Base-by-base conservation (phyloP, 257 asterid species). In the Solanum acaule region DNA sequence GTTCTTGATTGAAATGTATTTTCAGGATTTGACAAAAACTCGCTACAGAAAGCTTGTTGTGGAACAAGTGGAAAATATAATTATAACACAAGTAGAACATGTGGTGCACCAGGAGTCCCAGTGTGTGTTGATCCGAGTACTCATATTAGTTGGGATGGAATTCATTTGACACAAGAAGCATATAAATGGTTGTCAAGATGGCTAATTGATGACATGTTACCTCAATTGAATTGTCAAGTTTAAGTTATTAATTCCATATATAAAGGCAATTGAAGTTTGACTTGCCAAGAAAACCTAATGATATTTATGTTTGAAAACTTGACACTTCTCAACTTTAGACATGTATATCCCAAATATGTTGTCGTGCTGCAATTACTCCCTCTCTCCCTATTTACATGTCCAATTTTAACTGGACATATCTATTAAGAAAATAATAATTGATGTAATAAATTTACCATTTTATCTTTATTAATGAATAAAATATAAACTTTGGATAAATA, bases 101-200 rank as follows among this genome's bases (percentile, higher is more conserved):
- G 83, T 11, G 83, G 56, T 10, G 56, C 20, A 37, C 25, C 25
- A 6, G 89, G 89, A 15, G 88, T 86, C 9, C 44, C 56, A 8
- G 86, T 61, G 8, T 91, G 93, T 35, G 42, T 25, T 44, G 13
- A 42, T 81, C 92, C 31, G 8, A 67, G 8, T 31, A 25, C 20
- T 11, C 44, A 56, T 73, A 63, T 90, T 14, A 83, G 81, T 23
- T 91, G 93, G 93, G 91, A 91, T 27, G 91, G 91, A 23, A n/a
- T 90, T 20, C 89, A 90, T 83, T 56, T 83, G 76, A 87, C 91
- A 9, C 92, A 87, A 71, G 13, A 52, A 65, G 92, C 91, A 77
- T 88, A 91, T 29, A 86, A 31, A 84, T 61, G 29, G 84, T n/a
- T 77, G 23, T 35, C 84, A 38, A 77, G 0, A 40, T 77, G 84